Percentiles rank a stretch among this genome's conserved stretches.
Evolutionary conservation across 306 rosid genomes (phyloP).

Genomic region (Rosa chinensis): DNA sequence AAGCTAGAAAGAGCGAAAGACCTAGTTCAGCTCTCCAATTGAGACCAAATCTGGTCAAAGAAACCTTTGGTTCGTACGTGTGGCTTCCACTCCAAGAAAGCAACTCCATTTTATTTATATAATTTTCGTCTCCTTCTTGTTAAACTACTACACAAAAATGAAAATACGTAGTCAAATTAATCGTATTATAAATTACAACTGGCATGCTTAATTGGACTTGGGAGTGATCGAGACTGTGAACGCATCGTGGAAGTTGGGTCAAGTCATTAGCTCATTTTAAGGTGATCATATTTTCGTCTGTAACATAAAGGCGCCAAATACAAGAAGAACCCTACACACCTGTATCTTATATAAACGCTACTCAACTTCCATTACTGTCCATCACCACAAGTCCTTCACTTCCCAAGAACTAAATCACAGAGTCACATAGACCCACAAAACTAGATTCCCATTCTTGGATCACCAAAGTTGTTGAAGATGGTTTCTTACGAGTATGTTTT

Average conservation of each 20-base stretch:
- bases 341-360: not conserved
- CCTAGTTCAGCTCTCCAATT: not conserved
- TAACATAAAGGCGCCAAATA: not conserved
- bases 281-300: not conserved
- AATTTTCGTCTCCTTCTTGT: not conserved
- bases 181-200: not conserved
- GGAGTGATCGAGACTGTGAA: not conserved
- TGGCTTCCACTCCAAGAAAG: not conserved
- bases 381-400: not conserved
- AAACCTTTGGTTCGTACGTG: not conserved
- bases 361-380: not conserved
- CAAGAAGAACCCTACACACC: not conserved
- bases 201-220: not conserved
- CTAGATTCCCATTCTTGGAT: not conserved
- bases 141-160: not conserved
- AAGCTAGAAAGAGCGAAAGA: not conserved
- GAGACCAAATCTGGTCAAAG: constrained; percentile 1
- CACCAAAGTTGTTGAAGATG: not conserved
- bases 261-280: not conserved
- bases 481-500: not conserved
- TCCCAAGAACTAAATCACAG: not conserved
- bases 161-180: not conserved
- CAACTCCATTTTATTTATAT: not conserved
- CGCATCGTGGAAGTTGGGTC: not conserved
- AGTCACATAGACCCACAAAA: not conserved